phyloP scores from a whole-genome alignment of 78 protist genomes.

The Polysphondylium violaceum region DNA sequence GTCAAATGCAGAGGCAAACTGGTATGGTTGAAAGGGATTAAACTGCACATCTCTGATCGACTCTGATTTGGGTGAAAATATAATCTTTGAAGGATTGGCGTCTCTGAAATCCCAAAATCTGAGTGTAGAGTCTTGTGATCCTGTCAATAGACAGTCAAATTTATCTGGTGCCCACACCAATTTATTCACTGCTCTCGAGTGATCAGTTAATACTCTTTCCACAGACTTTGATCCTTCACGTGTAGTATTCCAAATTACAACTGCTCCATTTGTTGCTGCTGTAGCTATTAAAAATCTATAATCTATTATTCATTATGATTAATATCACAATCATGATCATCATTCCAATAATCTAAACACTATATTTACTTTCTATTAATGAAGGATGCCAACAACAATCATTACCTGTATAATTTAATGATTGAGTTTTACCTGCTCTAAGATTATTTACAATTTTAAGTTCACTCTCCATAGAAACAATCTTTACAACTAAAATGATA shows the following conservation, averaged over 20 bases:
- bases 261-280: constrained; percentile 89
- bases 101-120: constrained; percentile 76
- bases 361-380: constrained; percentile 46
- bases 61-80: constrained; percentile 72
- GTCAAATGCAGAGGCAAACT: constrained; percentile 87
- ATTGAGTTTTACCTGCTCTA: constrained; percentile 77
- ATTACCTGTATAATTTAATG: constrained; percentile 75
- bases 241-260: constrained; percentile 83
- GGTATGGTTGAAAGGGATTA: constrained; percentile 42
- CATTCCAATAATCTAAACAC: neutral
- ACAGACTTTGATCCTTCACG: constrained; percentile 54
- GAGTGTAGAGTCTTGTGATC: constrained; percentile 77
- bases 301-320: constrained; percentile 6
- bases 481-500: constrained; percentile 32
- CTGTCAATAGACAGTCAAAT: constrained; percentile 50
- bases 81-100: constrained; percentile 39
- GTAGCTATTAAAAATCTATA: constrained; percentile 83
- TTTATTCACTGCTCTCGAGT: constrained; percentile 78
- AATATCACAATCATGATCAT: neutral
- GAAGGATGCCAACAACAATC: constrained; percentile 83
- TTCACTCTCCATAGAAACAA: constrained; percentile 31
- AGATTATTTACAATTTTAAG: constrained; percentile 37
- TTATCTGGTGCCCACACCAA: constrained; percentile 68
- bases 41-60: constrained; percentile 86
- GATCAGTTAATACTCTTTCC: constrained; percentile 67